Percentiles rank a stretch among this genome's conserved stretches.
phyloP scores from a whole-genome alignment of 805 yeast species.

The Kazachstania taianensis region DNA sequence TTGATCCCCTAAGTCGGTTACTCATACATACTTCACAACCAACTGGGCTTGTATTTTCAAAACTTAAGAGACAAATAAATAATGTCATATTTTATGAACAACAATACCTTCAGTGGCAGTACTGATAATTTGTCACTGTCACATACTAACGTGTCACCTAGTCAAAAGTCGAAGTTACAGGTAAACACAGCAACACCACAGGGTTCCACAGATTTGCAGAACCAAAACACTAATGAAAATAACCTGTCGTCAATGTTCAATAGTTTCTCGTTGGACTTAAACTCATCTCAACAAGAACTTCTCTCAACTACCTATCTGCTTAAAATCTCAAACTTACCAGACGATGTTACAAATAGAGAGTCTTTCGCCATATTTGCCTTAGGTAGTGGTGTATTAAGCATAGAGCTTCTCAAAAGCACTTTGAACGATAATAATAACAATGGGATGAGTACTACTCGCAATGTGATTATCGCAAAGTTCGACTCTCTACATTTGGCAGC shows the following conservation, averaged over 20 bases:
- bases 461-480: conserved; percentile 34
- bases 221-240: conserved; percentile 9
- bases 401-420: conserved; percentile 35
- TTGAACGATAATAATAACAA: background rate
- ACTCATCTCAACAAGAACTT: conserved; percentile 6
- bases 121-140: conserved; percentile 2
- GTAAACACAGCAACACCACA: background rate
- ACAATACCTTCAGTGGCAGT: conserved; percentile 2
- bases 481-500: conserved; percentile 36
- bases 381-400: conserved; percentile 48
- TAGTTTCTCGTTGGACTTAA: conserved; percentile 17
- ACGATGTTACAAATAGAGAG: conserved; percentile 56
- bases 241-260: conserved; percentile 25
- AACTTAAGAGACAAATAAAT: too few species aligned
- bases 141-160: conserved; percentile 3
- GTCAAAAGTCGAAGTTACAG: conserved; percentile 2
- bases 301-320: conserved; percentile 22
- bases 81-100: too few species aligned
- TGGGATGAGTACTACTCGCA: background rate
- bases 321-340: conserved; percentile 48
- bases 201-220: background rate
- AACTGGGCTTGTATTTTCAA: too few species aligned
- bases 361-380: conserved; percentile 57
- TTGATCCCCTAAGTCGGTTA: too few species aligned
- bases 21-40: too few species aligned